Base-by-base conservation (phyloP, 495 filamentous ascomycete species). In the Daldinia concentrica region DNA sequence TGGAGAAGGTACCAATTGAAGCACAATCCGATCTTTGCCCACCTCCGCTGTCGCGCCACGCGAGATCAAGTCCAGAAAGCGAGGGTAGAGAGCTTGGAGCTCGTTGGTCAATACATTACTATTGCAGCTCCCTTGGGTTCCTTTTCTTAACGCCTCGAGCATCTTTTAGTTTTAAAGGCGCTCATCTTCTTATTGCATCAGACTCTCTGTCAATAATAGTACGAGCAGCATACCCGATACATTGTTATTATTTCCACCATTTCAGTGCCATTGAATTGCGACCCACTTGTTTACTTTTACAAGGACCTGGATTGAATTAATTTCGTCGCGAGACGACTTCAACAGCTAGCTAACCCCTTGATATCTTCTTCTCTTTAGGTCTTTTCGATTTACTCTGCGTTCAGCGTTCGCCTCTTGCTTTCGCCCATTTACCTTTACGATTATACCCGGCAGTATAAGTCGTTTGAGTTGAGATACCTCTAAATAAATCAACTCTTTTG, bases 341-440 rank as follows among this genome's bases (percentile, higher is more conserved):
- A 22, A 66, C 58, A 62, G 9, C 43, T 48, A 58, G 66, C 71
- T 73, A 52, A 73, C 66, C 17, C 36, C 65, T 68, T 58, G 37
- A 45, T 66, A 41, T 57, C 34, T 59, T 14, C 26, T 30, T 24
- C 57, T 54, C 51, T 73, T 11, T 66, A 73, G 66, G 58, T 58
- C 54, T 36, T 63, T 68, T 66, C 66, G 58, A 69, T 54, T 73
- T 61, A 65, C 57, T 58, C 50, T 62, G 30, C 66, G 71, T 69
- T 69, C 60, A 73, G 14, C 66, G 58, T 69, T 58, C 24, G 36
- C 26, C 65, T 52, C 43, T 64, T 66, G 56, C 34, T 58, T 66
- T 62, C 29, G 9, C 27, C 50, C 45, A 30, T 50, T 63, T 56
- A 17, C n/a, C 14, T 37, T 37, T 58, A 26, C 62, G 34, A 55